phyloP scores from a whole-genome alignment of 306 rosid species.

The Rosa rugosa region DNA sequence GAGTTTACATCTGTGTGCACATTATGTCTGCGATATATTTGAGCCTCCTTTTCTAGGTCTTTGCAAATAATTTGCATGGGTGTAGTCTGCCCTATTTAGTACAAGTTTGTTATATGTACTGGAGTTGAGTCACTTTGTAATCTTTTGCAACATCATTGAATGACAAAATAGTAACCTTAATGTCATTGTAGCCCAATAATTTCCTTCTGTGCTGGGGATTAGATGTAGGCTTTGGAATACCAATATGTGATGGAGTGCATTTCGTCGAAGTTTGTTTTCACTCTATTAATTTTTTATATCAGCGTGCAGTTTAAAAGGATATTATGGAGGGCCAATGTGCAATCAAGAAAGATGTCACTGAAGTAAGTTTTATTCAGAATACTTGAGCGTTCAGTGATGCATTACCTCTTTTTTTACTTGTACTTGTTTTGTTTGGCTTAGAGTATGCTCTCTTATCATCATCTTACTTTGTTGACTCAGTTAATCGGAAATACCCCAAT shows the following conservation, averaged over 20 bases:
- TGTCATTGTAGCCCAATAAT: background rate
- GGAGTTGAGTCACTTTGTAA: background rate
- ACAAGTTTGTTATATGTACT: background rate
- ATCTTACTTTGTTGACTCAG: slow-evolving; percentile 28
- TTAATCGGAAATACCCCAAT: slow-evolving; percentile 72
- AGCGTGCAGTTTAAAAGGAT: background rate
- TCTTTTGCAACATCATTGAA: background rate
- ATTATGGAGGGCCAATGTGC: background rate
- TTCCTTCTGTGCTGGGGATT: background rate
- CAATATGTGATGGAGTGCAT: background rate
- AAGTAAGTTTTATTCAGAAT: slow-evolving; percentile 39
- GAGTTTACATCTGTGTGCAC: background rate
- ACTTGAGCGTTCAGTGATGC: background rate
- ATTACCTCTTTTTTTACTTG: background rate
- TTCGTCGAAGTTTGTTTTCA: background rate
- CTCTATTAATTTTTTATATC: background rate
- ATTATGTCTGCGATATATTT: too few relatives aligned
- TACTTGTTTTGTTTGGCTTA: background rate
- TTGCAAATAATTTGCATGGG: background rate
- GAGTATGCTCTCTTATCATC: background rate
- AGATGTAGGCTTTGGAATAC: background rate
- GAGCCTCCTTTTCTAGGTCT: background rate
- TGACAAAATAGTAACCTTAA: background rate
- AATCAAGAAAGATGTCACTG: slow-evolving; percentile 15
- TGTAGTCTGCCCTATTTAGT: background rate